These are phyloP conservation scores for Raphidocelis subcapitata DNA, from an alignment of 139 green algal species.

Conservation along the genomic window DNA sequence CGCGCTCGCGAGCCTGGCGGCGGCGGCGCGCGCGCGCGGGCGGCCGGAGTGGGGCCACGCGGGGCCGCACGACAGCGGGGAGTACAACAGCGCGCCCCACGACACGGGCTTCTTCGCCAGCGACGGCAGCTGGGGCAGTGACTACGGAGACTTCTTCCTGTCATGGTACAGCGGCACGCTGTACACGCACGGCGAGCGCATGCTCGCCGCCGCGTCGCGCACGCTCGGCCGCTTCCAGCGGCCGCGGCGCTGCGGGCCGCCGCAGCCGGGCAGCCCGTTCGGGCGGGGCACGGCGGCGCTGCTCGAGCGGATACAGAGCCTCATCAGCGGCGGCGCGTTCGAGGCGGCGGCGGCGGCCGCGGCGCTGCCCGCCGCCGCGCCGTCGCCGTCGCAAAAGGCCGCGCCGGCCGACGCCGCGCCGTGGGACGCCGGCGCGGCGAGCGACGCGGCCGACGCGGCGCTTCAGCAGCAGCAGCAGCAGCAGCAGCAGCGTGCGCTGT, in stretches of 20 bases:
- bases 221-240: constrained; percentile 24
- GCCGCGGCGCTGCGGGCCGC: background rate
- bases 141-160: constrained; percentile 55
- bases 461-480: constrained; percentile 12
- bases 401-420: too few species aligned
- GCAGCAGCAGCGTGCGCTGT: background rate
- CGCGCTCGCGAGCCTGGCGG: constrained; percentile 50
- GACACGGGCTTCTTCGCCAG: constrained; percentile 55
- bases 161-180: constrained; percentile 61
- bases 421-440: too few species aligned
- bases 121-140: constrained; percentile 72
- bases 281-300: constrained; percentile 5
- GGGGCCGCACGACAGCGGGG: constrained; percentile 59
- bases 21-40: constrained; percentile 32
- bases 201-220: constrained; percentile 43
- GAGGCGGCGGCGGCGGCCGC: background rate
- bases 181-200: constrained; percentile 49
- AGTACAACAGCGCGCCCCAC: constrained; percentile 55
- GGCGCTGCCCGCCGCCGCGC: background rate
- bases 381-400: too few species aligned
- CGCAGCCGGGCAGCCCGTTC: background rate
- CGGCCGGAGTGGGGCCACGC: constrained; percentile 59
- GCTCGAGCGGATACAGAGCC: constrained; percentile 1
- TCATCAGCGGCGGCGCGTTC: background rate
- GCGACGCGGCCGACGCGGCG: too few species aligned